phyloP scores from a whole-genome alignment of 2,329 filamentous ascomycete genomes.

The Clonostachys solani region DNA sequence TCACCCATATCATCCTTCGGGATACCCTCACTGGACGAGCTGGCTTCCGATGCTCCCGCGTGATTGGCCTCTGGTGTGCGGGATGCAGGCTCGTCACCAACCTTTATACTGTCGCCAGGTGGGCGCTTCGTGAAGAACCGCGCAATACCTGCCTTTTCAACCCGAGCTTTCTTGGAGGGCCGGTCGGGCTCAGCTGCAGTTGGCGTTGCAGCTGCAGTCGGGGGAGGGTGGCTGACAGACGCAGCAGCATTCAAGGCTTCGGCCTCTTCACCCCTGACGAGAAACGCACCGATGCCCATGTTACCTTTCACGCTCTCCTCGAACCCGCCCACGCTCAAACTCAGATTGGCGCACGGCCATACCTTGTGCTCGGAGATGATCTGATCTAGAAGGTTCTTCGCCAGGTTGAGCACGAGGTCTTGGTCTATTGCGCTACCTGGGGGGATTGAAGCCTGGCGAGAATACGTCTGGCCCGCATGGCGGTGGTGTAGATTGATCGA shows the following conservation, averaged over 20 bases:
- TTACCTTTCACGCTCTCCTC: slow-evolving; percentile 84
- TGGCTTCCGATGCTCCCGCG: too few relatives aligned
- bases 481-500: slow-evolving; percentile 83
- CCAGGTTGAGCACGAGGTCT: slow-evolving; percentile 66
- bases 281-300: slow-evolving; percentile 78
- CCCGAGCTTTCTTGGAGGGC: slow-evolving; percentile 20
- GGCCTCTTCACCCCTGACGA: slow-evolving; percentile 71
- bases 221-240: slow-evolving; percentile 10
- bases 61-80: neutral
- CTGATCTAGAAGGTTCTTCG: slow-evolving; percentile 72
- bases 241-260: slow-evolving; percentile 24
- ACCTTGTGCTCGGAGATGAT: slow-evolving; percentile 72
- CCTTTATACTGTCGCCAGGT: slow-evolving; percentile 18
- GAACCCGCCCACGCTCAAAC: slow-evolving; percentile 84
- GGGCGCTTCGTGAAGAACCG: slow-evolving; percentile 49
- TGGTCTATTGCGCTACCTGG: slow-evolving; percentile 72
- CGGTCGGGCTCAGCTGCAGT: slow-evolving; percentile 6
- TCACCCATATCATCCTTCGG: neutral
- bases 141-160: slow-evolving; percentile 47
- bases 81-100: slow-evolving; percentile 6
- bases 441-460: slow-evolving; percentile 73
- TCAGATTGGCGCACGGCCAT: slow-evolving; percentile 92
- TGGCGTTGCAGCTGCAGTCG: slow-evolving; percentile 1
- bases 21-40: neutral
- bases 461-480: slow-evolving; percentile 68